phyloP scores from a whole-genome alignment of 2,329 filamentous ascomycete species.

The Elsinoe fawcettii region DNA sequence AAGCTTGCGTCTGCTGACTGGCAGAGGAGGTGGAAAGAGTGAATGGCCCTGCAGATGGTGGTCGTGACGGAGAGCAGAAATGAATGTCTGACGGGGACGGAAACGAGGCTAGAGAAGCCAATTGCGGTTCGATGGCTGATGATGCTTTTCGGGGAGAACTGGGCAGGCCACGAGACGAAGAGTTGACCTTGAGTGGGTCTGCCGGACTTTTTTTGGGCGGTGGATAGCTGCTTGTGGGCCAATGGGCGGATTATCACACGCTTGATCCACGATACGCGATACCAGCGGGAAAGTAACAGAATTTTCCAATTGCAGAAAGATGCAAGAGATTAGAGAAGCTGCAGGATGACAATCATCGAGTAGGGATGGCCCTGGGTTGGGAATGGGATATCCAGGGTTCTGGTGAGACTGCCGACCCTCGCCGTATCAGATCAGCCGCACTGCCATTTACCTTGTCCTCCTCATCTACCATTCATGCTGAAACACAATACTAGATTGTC shows the following conservation, averaged over 20 bases:
- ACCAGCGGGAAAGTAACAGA: background rate
- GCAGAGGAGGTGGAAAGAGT: background rate
- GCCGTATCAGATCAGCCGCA: conserved; percentile 8
- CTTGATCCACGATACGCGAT: background rate
- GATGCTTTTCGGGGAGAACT: background rate
- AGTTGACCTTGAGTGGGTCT: background rate
- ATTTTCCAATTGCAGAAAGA: background rate
- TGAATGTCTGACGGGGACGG: background rate
- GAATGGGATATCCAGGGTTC: conserved; percentile 7
- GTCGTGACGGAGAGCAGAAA: background rate
- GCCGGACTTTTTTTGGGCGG: background rate
- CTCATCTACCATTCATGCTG: background rate
- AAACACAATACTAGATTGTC: conserved; percentile 4
- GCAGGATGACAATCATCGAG: background rate
- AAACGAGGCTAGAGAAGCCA: conserved; percentile 5
- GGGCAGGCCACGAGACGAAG: background rate
- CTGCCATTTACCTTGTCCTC: background rate
- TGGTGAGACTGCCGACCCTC: conserved; percentile 1
- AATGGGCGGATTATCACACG: background rate
- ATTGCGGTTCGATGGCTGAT: conserved; percentile 3
- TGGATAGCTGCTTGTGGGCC: background rate
- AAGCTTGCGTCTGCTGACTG: background rate
- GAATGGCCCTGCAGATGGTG: conserved; percentile 10
- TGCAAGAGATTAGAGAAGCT: background rate
- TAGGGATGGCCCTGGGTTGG: too few species aligned